Conservation (phyloP, 371 early-diverging fungal species). For the Sporodiniella umbellata region DNA sequence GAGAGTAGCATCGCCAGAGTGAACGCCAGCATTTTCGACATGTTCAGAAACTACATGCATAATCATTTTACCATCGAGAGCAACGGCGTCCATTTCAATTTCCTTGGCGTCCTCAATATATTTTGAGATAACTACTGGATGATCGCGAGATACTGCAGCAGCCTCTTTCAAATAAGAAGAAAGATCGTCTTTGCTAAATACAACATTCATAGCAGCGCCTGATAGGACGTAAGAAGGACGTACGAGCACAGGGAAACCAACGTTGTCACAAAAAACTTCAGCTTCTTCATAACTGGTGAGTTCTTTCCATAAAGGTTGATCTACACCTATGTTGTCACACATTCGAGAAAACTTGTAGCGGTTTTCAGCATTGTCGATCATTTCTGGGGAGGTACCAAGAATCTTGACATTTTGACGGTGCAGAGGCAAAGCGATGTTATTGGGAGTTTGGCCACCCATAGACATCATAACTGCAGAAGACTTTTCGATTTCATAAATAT, state of each 20-base stretch:
- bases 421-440: slow-evolving; percentile 91
- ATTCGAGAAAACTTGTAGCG: slow-evolving; percentile 93
- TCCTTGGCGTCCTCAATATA: slow-evolving; percentile 95
- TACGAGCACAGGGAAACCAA: slow-evolving; percentile 91
- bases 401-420: slow-evolving; percentile 83
- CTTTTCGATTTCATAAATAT: slow-evolving; percentile 88
- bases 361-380: slow-evolving; percentile 93
- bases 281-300: slow-evolving; percentile 85
- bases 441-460: slow-evolving; percentile 94
- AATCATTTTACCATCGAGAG: slow-evolving; percentile 81
- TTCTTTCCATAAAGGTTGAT: slow-evolving; percentile 95
- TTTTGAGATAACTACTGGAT: slow-evolving; percentile 95
- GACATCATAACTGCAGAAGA: slow-evolving; percentile 83
- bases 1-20: slow-evolving; percentile 95
- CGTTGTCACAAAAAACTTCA: slow-evolving; percentile 73
- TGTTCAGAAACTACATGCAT: slow-evolving; percentile 92
- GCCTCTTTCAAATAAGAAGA: slow-evolving; percentile 80
- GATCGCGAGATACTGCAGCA: slow-evolving; percentile 80
- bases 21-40: slow-evolving; percentile 96
- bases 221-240: slow-evolving; percentile 94
- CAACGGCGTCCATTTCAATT: slow-evolving; percentile 95
- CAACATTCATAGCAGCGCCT: slow-evolving; percentile 97
- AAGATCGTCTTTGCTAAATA: slow-evolving; percentile 75
- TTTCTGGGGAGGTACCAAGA: slow-evolving; percentile 91
- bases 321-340: slow-evolving; percentile 90